Evolutionary conservation across 2,329 filamentous ascomycete species (phyloP).

Genomic region (Claviceps humidiphila): DNA sequence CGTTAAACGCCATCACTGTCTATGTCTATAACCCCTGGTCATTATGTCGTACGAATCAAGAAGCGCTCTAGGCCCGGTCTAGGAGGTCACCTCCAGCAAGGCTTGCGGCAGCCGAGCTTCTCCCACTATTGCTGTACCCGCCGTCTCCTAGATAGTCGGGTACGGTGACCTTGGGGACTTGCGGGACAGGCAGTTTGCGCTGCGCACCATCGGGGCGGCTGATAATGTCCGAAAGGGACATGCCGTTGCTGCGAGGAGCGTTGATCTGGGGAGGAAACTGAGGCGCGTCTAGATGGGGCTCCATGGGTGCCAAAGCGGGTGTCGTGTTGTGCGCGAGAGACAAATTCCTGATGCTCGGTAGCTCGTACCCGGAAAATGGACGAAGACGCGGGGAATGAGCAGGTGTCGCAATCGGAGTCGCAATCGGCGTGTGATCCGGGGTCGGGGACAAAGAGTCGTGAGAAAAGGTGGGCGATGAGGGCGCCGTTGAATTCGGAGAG

Average conservation of each 20-base stretch:
- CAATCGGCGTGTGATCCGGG: constrained; percentile 95
- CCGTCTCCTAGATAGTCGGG: constrained; percentile 66
- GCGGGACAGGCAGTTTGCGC: constrained; percentile 80
- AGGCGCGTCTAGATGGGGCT: constrained; percentile 37
- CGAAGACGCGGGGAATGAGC: constrained; percentile 87
- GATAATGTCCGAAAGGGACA: constrained; percentile 87
- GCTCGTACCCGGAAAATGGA: constrained; percentile 63
- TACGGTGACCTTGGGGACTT: constrained; percentile 78
- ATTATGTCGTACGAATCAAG: constrained; percentile 22
- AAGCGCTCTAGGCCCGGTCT: constrained; percentile 33
- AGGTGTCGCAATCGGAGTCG: constrained; percentile 47
- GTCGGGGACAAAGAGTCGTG: constrained; percentile 92
- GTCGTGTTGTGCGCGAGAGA: constrained; percentile 39
- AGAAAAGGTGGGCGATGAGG: constrained; percentile 90
- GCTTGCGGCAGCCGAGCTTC: constrained; percentile 66
- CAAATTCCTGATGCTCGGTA: constrained; percentile 68
- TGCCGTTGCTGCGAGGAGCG: constrained; percentile 44
- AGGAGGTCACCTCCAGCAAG: constrained; percentile 59
- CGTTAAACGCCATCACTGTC: constrained; percentile 25
- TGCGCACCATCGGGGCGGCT: constrained; percentile 75
- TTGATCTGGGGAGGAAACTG: constrained; percentile 33
- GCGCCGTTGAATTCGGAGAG: constrained; percentile 89
- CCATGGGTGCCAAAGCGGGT: constrained; percentile 44
- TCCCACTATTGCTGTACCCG: constrained; percentile 58
- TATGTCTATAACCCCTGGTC: constrained; percentile 27